Conservation (phyloP, 1,284 basidiomycete genomes). For the Rhizoctonia solani region DNA sequence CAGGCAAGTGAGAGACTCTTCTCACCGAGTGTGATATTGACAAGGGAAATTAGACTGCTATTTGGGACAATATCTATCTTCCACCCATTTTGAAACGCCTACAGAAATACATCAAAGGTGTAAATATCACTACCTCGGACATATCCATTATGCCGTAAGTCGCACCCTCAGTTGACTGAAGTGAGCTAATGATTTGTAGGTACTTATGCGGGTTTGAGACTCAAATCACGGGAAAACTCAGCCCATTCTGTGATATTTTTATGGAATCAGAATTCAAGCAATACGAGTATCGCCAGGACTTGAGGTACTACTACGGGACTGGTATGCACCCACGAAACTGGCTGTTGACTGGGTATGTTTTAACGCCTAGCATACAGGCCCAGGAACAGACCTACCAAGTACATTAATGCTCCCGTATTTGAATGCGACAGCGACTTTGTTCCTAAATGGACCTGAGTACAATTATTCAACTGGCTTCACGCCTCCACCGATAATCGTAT, state of each 20-base stretch:
- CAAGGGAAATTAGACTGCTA: constrained; percentile 8
- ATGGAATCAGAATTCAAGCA: constrained; percentile 21
- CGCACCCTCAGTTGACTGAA: background rate
- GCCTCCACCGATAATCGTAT: constrained; percentile 11
- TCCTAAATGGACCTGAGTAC: constrained; percentile 12
- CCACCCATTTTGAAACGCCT: constrained; percentile 18
- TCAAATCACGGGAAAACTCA: constrained; percentile 11
- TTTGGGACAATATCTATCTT: constrained; percentile 14
- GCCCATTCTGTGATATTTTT: constrained; percentile 27
- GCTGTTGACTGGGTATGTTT: background rate
- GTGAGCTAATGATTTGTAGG: background rate
- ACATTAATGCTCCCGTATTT: constrained; percentile 17
- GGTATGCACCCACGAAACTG: background rate
- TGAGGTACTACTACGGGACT: constrained; percentile 24
- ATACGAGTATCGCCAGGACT: constrained; percentile 27
- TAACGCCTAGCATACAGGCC: background rate
- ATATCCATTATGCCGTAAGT: constrained; percentile 30
- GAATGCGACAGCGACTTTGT: constrained; percentile 14
- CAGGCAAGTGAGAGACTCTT: background rate
- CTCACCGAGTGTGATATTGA: too few species aligned
- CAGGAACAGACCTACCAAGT: constrained; percentile 7
- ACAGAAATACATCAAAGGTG: constrained; percentile 15
- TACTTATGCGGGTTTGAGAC: constrained; percentile 26
- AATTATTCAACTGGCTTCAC: constrained; percentile 18
- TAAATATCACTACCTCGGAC: constrained; percentile 20